Conservation (phyloP, 2,329 filamentous ascomycete species). For the Basipetospora chlamydospora region DNA sequence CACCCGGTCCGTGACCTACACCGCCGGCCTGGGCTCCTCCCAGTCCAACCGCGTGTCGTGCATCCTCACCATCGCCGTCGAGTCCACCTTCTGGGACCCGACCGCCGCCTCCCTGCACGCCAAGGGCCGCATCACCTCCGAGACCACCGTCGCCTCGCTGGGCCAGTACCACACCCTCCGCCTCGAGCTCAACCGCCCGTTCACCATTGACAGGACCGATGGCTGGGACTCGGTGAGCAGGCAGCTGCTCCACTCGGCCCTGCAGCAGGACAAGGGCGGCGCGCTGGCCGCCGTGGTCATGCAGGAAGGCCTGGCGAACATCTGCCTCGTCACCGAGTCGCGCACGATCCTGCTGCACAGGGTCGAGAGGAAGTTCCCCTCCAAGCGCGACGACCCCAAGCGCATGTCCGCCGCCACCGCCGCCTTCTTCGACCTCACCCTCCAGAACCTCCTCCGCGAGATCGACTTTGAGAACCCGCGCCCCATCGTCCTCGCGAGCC, state of each 20-base stretch:
- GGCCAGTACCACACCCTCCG: slow-evolving; percentile 53
- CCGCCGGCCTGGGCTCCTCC: slow-evolving; percentile 32
- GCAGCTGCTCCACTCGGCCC: slow-evolving; percentile 62
- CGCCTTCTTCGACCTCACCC: slow-evolving; percentile 60
- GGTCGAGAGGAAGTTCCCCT: slow-evolving; percentile 51
- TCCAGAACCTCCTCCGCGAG: slow-evolving; percentile 61
- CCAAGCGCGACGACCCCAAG: slow-evolving; percentile 49
- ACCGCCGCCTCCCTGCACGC: slow-evolving; percentile 39
- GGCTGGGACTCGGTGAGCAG: slow-evolving; percentile 84
- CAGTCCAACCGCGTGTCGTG: slow-evolving; percentile 37
- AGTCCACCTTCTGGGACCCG: slow-evolving; percentile 44
- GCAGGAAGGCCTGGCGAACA: slow-evolving; percentile 75
- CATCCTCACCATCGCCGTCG: slow-evolving; percentile 41
- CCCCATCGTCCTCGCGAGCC: slow-evolving; percentile 73
- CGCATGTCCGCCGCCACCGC: slow-evolving; percentile 58
- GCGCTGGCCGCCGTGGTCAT: slow-evolving; percentile 84
- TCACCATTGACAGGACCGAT: slow-evolving; percentile 70
- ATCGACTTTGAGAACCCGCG: slow-evolving; percentile 58
- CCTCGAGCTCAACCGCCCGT: slow-evolving; percentile 74
- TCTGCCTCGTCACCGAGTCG: slow-evolving; percentile 68
- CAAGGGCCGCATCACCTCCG: slow-evolving; percentile 36
- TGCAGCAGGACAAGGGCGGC: slow-evolving; percentile 64
- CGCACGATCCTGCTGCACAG: slow-evolving; percentile 61
- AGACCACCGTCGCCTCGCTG: slow-evolving; percentile 36
- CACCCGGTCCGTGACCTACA: slow-evolving; percentile 36